phyloP scores from a whole-genome alignment of 1,284 basidiomycete species.

The Ceratobasidium sp. region DNA sequence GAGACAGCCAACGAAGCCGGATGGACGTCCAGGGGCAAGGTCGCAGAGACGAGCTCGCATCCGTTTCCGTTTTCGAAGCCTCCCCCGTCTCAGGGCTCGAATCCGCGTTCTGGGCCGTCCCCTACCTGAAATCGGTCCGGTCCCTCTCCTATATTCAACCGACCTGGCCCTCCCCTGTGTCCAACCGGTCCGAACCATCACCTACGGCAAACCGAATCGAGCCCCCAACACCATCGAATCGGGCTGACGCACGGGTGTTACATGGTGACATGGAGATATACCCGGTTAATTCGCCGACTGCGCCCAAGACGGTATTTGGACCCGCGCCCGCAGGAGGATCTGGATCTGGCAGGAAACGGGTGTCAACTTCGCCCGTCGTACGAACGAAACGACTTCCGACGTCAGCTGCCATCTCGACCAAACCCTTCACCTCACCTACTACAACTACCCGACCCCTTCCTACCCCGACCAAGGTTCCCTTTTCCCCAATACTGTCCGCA shows the following conservation, averaged over 20 bases:
- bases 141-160: no score
- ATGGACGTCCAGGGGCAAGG: no score
- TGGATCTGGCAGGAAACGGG: background rate
- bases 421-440: background rate
- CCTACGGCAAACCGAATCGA: background rate
- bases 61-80: no score
- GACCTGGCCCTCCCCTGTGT: no score
- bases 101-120: background rate
- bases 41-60: no score
- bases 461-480: background rate
- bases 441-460: background rate
- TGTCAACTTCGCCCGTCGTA: slow-evolving; percentile 1
- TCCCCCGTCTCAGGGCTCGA: background rate
- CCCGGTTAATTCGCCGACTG: slow-evolving; percentile 15
- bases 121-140: background rate
- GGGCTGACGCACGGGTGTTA: background rate
- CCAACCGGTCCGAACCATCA: background rate
- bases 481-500: background rate
- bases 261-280: slow-evolving; percentile 25
- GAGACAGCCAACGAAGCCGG: no score
- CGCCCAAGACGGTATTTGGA: slow-evolving; percentile 18
- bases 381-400: background rate
- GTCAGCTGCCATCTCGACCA: background rate
- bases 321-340: background rate
- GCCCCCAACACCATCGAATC: background rate